A percentile compares a stretch with the other conserved stretches of the same genome.
Conservation (phyloP, 164 flowering plant genomes). For the Magnolia changhungtana region DNA sequence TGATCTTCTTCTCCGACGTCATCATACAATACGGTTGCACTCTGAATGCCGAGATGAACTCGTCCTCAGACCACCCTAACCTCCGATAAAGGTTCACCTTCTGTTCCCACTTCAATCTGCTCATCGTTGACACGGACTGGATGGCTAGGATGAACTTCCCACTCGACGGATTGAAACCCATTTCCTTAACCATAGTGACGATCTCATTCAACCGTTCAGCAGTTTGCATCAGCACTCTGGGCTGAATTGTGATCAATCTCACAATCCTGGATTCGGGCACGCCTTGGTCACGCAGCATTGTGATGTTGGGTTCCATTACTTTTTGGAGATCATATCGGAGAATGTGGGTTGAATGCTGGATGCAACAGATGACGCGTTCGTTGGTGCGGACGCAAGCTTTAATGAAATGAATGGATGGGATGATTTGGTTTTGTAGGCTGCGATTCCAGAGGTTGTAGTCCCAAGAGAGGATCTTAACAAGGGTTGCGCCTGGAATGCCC, state of each 20-base stretch:
- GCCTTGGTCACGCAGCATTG: not conserved
- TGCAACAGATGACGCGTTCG: not conserved
- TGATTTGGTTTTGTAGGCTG: not conserved
- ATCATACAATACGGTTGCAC: not conserved
- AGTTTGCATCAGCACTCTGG: not conserved
- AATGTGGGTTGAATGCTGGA: not conserved
- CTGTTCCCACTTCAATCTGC: not conserved
- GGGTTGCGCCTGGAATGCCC: not conserved
- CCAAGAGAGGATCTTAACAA: not conserved
- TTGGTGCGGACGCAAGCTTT: not conserved
- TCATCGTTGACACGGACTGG: not conserved
- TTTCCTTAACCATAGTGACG: not conserved
- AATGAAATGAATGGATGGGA: not conserved
- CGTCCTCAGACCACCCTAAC: constrained; percentile 2
- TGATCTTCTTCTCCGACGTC: constrained; percentile 1
- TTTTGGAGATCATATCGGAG: not conserved
- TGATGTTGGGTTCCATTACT: not conserved
- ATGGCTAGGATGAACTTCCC: not conserved
- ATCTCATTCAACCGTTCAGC: constrained; percentile 3
- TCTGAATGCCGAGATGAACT: not conserved
- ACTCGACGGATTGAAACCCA: not conserved
- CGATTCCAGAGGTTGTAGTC: not conserved
- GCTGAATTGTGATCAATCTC: not conserved
- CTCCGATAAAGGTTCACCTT: not conserved
- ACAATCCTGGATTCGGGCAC: constrained; percentile 2